Conservation (phyloP, 768 basidiomycete genomes). For the Auriscalpium microsporum region DNA sequence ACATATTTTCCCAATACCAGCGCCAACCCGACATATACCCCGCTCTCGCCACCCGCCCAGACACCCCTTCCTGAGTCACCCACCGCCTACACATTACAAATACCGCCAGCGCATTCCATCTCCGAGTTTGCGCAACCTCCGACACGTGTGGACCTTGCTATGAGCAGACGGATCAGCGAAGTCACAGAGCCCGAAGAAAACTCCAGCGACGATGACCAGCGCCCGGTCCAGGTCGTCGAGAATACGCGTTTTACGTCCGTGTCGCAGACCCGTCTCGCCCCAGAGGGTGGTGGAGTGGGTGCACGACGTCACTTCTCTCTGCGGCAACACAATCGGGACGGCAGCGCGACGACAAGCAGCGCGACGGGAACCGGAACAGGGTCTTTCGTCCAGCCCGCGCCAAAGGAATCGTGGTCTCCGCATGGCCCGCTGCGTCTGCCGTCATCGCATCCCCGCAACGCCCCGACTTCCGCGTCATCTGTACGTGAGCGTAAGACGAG, state of each 20-base stretch:
- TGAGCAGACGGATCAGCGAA: constrained; percentile 14
- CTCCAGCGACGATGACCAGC: constrained; percentile 9
- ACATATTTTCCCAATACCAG: constrained; percentile 8
- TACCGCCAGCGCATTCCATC: constrained; percentile 50
- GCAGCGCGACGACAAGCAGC: constrained; percentile 9
- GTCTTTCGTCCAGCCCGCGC: constrained; percentile 8
- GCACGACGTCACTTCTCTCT: not conserved
- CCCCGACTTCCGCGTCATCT: not conserved
- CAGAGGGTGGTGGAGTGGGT: not conserved
- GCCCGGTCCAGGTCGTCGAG: constrained; percentile 11
- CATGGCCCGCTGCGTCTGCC: not conserved
- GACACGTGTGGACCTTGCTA: constrained; percentile 18
- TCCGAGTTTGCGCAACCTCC: constrained; percentile 27
- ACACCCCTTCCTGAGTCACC: constrained; percentile 5
- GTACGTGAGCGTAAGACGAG: constrained; percentile 8
- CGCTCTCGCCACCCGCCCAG: constrained; percentile 11
- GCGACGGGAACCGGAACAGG: constrained; percentile 12
- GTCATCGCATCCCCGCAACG: not conserved
- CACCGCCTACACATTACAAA: constrained; percentile 20
- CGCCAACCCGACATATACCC: too few species aligned
- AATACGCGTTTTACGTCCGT: constrained; percentile 7
- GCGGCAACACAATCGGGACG: constrained; percentile 1
- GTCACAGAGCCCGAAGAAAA: constrained; percentile 12
- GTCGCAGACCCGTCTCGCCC: not conserved
- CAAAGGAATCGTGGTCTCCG: not conserved